Evolutionary conservation across 306 rosid species (phyloP).

Genomic region (Prunus fruticosa): DNA sequence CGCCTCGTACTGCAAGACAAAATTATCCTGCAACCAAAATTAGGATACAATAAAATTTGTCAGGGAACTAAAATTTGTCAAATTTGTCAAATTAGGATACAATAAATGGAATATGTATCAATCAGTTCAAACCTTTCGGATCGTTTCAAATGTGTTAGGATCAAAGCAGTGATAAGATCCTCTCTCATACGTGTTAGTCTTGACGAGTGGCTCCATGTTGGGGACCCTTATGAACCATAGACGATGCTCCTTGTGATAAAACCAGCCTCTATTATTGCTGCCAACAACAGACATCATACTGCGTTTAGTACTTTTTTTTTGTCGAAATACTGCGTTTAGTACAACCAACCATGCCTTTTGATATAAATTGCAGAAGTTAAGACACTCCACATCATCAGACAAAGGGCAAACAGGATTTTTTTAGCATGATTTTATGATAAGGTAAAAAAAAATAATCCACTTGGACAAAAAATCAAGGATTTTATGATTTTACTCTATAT

Average conservation of each 20-base stretch:
- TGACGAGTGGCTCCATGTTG: constrained; percentile 77
- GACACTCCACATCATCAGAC: background rate
- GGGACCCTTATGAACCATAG: constrained; percentile 70
- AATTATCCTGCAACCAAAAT: constrained; percentile 71
- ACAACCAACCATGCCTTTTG: constrained; percentile 15
- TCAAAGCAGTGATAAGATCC: constrained; percentile 91
- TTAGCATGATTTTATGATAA: background rate
- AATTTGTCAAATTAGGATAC: background rate
- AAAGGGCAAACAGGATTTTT: background rate
- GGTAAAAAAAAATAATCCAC: background rate
- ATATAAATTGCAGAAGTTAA: constrained; percentile 3
- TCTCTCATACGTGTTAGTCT: constrained; percentile 72
- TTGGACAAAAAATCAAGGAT: background rate
- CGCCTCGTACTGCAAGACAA: constrained; percentile 67
- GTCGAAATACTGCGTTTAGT: constrained; percentile 5
- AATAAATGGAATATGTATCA: background rate
- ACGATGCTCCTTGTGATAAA: constrained; percentile 82
- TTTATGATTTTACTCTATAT: background rate
- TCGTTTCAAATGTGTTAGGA: constrained; percentile 71
- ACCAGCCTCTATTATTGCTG: constrained; percentile 85
- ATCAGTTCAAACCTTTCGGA: constrained; percentile 68
- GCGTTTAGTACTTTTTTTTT: constrained; percentile 8
- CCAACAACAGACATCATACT: constrained; percentile 6
- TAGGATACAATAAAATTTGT: background rate
- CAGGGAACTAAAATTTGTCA: background rate